Percentiles rank a stretch among this genome's conserved stretches.
Evolutionary conservation across 352 stramenopile genomes (phyloP).

Genomic region (Globisporangium rhizosaccharum): DNA sequence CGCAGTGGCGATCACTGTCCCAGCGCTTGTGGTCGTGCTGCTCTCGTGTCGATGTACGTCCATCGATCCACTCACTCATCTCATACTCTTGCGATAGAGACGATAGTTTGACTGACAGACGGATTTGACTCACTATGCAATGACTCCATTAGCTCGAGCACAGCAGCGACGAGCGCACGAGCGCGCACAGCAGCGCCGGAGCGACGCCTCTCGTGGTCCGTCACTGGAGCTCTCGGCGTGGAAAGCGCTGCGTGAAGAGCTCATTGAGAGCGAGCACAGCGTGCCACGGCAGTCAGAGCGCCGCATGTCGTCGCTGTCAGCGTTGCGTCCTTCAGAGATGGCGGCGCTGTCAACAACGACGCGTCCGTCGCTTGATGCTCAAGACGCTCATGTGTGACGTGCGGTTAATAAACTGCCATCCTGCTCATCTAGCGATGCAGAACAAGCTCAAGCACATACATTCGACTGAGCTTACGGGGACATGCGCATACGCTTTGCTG

Average conservation of each 20-base stretch:
- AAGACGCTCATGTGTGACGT: too few relatives aligned
- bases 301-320: neutral
- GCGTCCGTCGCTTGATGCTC: too few relatives aligned
- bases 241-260: neutral
- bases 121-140: neutral
- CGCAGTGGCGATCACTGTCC: too few relatives aligned
- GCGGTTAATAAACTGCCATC: too few relatives aligned
- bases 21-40: neutral
- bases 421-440: too few relatives aligned
- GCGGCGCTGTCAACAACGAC: too few relatives aligned
- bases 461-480: too few relatives aligned
- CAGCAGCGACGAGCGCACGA: neutral
- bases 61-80: neutral
- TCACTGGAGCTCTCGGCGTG: neutral
- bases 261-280: conserved; percentile 17
- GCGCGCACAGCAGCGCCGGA: neutral
- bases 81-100: neutral
- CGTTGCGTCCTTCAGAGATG: too few relatives aligned
- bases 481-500: too few relatives aligned
- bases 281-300: neutral
- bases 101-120: neutral
- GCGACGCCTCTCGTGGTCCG: conserved; percentile 1
- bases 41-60: conserved; percentile 11
- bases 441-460: too few relatives aligned
- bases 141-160: neutral